Evolutionary conservation across 2,329 filamentous ascomycete genomes (phyloP).

Genomic region (Spiromastix sp.): DNA sequence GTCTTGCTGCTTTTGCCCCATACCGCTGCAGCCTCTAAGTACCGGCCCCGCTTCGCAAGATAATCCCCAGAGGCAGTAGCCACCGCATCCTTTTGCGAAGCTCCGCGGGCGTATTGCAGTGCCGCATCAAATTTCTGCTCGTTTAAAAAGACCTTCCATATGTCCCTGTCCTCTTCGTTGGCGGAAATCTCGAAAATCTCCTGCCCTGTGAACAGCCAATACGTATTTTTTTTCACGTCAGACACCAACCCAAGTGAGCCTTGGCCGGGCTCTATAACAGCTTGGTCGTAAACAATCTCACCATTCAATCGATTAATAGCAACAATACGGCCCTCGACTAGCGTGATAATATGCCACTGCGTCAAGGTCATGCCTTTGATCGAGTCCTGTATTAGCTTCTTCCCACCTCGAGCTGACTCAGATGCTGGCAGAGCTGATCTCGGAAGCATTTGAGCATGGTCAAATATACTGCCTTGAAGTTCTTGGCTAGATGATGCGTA

Average conservation of each 20-base stretch:
- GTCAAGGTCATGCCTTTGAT: slow-evolving; percentile 76
- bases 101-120: slow-evolving; percentile 70
- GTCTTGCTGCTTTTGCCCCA: slow-evolving; percentile 95
- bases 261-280: slow-evolving; percentile 70
- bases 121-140: slow-evolving; percentile 82
- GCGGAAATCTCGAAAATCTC: slow-evolving; percentile 93
- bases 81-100: slow-evolving; percentile 77
- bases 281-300: slow-evolving; percentile 75
- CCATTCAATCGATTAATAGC: slow-evolving; percentile 82
- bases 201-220: slow-evolving; percentile 85
- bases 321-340: slow-evolving; percentile 74
- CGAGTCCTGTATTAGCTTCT: slow-evolving; percentile 56
- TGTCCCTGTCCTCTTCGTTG: slow-evolving; percentile 78
- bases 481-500: slow-evolving; percentile 50
- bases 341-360: slow-evolving; percentile 81
- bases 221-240: slow-evolving; percentile 90
- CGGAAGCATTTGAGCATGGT: slow-evolving; percentile 66
- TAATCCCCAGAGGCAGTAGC: slow-evolving; percentile 87
- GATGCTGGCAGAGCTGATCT: slow-evolving; percentile 61
- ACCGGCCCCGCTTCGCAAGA: slow-evolving; percentile 70
- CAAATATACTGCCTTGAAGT: slow-evolving; percentile 64
- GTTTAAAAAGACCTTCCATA: slow-evolving; percentile 89
- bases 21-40: slow-evolving; percentile 72
- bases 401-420: slow-evolving; percentile 54
- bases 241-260: slow-evolving; percentile 73